Base-by-base conservation (phyloP, 352 stramenopile species). In the Phytophthora colocasiae region DNA sequence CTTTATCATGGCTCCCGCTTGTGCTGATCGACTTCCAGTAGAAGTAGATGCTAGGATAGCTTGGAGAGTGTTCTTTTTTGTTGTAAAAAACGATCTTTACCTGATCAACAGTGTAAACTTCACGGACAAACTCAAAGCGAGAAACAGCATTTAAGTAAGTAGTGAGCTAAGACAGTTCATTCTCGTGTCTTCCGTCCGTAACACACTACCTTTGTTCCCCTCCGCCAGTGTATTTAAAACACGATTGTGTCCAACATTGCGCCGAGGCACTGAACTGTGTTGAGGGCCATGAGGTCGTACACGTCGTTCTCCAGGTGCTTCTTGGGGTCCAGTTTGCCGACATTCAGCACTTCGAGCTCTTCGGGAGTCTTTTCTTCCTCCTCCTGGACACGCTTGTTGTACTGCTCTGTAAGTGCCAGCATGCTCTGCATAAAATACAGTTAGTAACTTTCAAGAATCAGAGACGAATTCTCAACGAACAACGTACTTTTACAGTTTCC, bases 211-310 rank as follows among this genome's bases (percentile, higher is more conserved):
- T 56, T 59, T 22, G 17, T 17, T 50, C 58, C 54, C 64, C 39
- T 71, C 14, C 9, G 29, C 49, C 27, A 43, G 50, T 54, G 45
- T 17, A 67, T 74, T 58, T 96, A 99, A 77, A 99, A 99, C 48
- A 99, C 96, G 34, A 99, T 98, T 12, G 97, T 99, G 88, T 99
- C 93, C 34, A 99, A 86, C 97, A 99, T 99, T 8, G 96, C 97
- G 17, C 97, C 97, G 44, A 99, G 85, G 73, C 95, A 99, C 85
- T 99, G 98, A 51, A 99, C 95, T 66, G 99, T 99, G 84, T 99
- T 99, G 61, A 96, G 85, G 41, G 92, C 96, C 97, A 99, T 99
- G 58, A 99, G 87, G 70, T 99, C 96, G 45, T 97, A 90, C 39
- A 99, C 97, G 65, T 97, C 95, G 41, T 81, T 90, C 71, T 99